These are phyloP conservation scores for Fonsecaea pedrosoi DNA, from an alignment of 2,329 filamentous ascomycete genomes.

Conservation along the genomic window DNA sequence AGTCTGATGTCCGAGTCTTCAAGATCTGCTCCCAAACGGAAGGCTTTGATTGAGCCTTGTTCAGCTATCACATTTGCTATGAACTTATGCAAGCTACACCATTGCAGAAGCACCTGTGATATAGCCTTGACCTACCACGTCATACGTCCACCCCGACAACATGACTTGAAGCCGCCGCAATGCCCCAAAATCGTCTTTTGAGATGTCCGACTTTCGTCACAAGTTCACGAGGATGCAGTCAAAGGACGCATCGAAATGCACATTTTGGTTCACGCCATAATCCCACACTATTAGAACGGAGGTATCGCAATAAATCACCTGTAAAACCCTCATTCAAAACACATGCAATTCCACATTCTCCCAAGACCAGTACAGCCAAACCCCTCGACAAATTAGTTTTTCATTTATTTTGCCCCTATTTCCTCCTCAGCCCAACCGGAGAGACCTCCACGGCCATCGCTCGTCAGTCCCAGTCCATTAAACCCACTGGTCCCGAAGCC, in stretches of 20 bases:
- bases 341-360: slow-evolving; percentile 20
- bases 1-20: background rate
- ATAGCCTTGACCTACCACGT: slow-evolving; percentile 4
- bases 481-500: slow-evolving; percentile 62
- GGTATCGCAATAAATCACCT: slow-evolving; percentile 19
- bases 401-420: slow-evolving; percentile 60
- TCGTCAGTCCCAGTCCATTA: slow-evolving; percentile 63
- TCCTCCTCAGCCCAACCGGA: slow-evolving; percentile 71
- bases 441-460: slow-evolving; percentile 58
- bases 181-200: slow-evolving; percentile 26
- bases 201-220: slow-evolving; percentile 19
- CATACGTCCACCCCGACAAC: slow-evolving; percentile 29
- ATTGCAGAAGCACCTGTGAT: background rate
- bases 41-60: slow-evolving; percentile 1
- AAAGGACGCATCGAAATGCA: slow-evolving; percentile 25
- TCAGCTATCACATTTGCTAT: slow-evolving; percentile 8
- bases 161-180: slow-evolving; percentile 23
- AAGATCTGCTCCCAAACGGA: background rate
- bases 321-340: slow-evolving; percentile 25
- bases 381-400: slow-evolving; percentile 22
- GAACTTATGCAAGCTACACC: background rate
- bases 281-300: slow-evolving; percentile 31
- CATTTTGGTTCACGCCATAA: slow-evolving; percentile 4
- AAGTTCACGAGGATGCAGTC: slow-evolving; percentile 33
- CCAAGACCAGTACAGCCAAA: slow-evolving; percentile 19